Percentiles rank a stretch among this genome's conserved stretches.
Conservation (phyloP, 2,329 filamentous ascomycete genomes). For the Aspergillus carbonarius region DNA sequence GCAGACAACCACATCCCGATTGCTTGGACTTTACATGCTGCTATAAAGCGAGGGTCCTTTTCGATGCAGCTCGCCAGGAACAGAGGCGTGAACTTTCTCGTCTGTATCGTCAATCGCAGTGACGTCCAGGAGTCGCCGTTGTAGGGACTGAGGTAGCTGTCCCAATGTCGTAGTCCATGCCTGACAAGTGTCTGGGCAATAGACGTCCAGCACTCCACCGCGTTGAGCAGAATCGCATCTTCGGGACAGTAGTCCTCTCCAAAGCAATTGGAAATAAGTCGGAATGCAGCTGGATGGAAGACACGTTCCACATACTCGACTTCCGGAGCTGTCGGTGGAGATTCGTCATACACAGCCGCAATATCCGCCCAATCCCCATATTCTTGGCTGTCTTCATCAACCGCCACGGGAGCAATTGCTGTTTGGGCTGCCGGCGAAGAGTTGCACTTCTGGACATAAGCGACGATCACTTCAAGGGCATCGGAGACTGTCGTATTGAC, state of each 20-base stretch:
- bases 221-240: slow-evolving; percentile 52
- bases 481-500: slow-evolving; percentile 50
- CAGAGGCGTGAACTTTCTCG: slow-evolving; percentile 47
- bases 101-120: slow-evolving; percentile 48
- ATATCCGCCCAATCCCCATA: slow-evolving; percentile 61
- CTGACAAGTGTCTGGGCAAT: slow-evolving; percentile 50
- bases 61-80: slow-evolving; percentile 48
- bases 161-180: slow-evolving; percentile 53
- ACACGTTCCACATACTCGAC: slow-evolving; percentile 41
- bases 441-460: slow-evolving; percentile 39
- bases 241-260: slow-evolving; percentile 57
- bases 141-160: slow-evolving; percentile 56
- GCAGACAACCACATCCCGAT: slow-evolving; percentile 55
- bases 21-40: slow-evolving; percentile 50
- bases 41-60: slow-evolving; percentile 41
- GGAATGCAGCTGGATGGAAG: slow-evolving; percentile 51
- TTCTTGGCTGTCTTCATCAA: slow-evolving; percentile 63
- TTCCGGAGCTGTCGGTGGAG: slow-evolving; percentile 19
- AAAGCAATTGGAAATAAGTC: slow-evolving; percentile 61
- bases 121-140: slow-evolving; percentile 51
- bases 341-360: slow-evolving; percentile 44
- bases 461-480: slow-evolving; percentile 48
- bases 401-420: slow-evolving; percentile 23
- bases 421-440: slow-evolving; percentile 20
- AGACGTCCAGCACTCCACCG: slow-evolving; percentile 57